Percentiles rank a stretch among this genome's conserved stretches.
These are phyloP conservation scores for Pleurotus tuber-regium DNA, from an alignment of 768 basidiomycete genomes.

Conservation along the genomic window DNA sequence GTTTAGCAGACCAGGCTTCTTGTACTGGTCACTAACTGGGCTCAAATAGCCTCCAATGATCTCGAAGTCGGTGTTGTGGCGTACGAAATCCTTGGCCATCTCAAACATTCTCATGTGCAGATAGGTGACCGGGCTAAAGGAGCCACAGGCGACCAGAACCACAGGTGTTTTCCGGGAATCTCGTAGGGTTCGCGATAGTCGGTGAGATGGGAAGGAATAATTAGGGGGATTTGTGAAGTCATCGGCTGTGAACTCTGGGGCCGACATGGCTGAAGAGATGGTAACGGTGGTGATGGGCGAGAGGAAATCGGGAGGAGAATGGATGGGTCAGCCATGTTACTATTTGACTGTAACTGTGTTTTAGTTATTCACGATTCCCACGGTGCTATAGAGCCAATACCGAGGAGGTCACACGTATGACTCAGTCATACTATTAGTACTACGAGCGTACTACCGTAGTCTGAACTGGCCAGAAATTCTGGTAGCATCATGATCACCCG, in stretches of 20 bases:
- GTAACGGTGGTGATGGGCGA: not conserved
- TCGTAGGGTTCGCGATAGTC: conserved; percentile 54
- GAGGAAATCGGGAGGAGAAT: not conserved
- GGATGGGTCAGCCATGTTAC: conserved; percentile 9
- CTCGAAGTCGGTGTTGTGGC: conserved; percentile 90
- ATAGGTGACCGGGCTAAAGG: conserved; percentile 97
- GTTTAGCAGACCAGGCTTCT: conserved; percentile 91
- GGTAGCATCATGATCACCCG: too few species aligned
- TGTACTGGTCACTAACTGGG: conserved; percentile 94
- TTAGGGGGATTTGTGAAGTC: conserved; percentile 63
- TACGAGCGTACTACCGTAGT: not conserved
- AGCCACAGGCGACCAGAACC: conserved; percentile 95
- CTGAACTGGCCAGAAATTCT: not conserved
- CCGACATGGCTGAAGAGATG: not conserved
- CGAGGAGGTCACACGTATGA: conserved; percentile 8
- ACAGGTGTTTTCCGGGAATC: conserved; percentile 77
- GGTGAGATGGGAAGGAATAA: conserved; percentile 68
- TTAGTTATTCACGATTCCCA: conserved; percentile 7
- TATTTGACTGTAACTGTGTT: conserved; percentile 1
- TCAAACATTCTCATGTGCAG: conserved; percentile 99
- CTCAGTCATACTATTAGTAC: not conserved
- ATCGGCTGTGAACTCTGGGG: conserved; percentile 24
- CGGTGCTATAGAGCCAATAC: not conserved
- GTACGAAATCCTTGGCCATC: conserved; percentile 96
- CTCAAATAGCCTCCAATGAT: conserved; percentile 96